phyloP scores from a whole-genome alignment of 1,284 basidiomycete species.

The Termitomyces sp. region DNA sequence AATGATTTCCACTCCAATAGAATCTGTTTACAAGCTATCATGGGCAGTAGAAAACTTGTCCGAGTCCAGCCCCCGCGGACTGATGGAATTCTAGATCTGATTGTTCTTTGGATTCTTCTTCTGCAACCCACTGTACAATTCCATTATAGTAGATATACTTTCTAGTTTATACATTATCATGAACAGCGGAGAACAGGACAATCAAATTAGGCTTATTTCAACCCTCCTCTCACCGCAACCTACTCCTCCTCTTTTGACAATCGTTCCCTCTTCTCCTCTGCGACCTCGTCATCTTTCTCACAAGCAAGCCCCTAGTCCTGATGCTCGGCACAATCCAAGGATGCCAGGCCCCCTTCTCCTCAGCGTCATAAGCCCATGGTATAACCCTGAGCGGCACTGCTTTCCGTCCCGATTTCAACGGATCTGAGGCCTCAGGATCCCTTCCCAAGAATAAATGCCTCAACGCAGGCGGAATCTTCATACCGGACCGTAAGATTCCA shows the following conservation, averaged over 20 bases:
- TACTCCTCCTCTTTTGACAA: background rate
- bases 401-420: too few relatives aligned
- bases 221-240: too few relatives aligned
- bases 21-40: too few relatives aligned
- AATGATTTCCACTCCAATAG: too few relatives aligned
- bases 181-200: background rate
- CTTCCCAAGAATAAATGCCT: conserved; percentile 39
- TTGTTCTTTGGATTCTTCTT: too few relatives aligned
- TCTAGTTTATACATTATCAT: background rate
- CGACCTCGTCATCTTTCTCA: background rate
- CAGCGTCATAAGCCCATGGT: conserved; percentile 8
- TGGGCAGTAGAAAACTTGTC: too few relatives aligned
- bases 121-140: background rate
- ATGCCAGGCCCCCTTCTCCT: background rate
- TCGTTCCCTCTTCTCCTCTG: background rate
- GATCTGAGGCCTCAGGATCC: conserved; percentile 9
- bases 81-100: too few relatives aligned
- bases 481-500: conserved; percentile 43
- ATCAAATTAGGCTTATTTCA: background rate
- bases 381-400: conserved; percentile 2
- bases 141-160: background rate
- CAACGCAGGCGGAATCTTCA: conserved; percentile 42
- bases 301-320: conserved; percentile 8
- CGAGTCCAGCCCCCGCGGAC: too few relatives aligned
- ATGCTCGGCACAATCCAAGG: conserved; percentile 13